Conservation (phyloP, 305 asterid species). For the Salvia sclarea region DNA sequence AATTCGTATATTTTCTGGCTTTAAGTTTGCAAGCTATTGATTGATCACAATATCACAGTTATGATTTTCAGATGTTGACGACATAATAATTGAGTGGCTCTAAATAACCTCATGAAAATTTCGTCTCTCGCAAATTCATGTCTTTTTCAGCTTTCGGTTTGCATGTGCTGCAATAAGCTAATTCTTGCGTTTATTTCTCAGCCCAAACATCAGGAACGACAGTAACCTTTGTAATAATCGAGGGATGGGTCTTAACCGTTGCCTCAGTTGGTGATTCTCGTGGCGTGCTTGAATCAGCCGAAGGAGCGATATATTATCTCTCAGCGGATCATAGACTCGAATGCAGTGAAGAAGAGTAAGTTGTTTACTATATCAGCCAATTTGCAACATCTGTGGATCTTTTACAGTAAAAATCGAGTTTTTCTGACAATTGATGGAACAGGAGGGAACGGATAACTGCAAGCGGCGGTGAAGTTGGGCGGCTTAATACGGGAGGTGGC, state of each 20-base stretch:
- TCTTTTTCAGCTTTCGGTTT: not conserved
- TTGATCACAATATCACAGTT: not conserved
- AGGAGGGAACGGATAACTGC: constrained; percentile 95
- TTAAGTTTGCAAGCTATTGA: not conserved
- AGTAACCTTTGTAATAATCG: constrained; percentile 88
- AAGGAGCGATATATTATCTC: constrained; percentile 77
- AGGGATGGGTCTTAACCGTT: constrained; percentile 91
- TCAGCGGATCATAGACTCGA: constrained; percentile 99
- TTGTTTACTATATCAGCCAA: constrained; percentile 20
- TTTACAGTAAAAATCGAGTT: constrained; percentile 22
- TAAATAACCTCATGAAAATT: not conserved
- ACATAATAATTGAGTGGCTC: not conserved
- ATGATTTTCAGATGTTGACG: not conserved
- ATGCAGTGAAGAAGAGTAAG: constrained; percentile 94
- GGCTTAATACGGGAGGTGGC: constrained; percentile 97
- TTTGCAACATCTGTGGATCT: constrained; percentile 3
- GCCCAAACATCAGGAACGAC: constrained; percentile 99
- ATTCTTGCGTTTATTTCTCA: constrained; percentile 41
- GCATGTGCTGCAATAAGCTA: not conserved
- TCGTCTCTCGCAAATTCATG: not conserved
- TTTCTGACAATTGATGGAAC: constrained; percentile 37
- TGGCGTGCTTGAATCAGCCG: constrained; percentile 89
- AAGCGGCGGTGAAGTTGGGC: constrained; percentile 99
- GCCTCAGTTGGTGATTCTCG: constrained; percentile 99
- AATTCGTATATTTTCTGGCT: not conserved